phyloP scores from a whole-genome alignment of 169 alveolate species.

The Plasmodium falciparum region DNA sequence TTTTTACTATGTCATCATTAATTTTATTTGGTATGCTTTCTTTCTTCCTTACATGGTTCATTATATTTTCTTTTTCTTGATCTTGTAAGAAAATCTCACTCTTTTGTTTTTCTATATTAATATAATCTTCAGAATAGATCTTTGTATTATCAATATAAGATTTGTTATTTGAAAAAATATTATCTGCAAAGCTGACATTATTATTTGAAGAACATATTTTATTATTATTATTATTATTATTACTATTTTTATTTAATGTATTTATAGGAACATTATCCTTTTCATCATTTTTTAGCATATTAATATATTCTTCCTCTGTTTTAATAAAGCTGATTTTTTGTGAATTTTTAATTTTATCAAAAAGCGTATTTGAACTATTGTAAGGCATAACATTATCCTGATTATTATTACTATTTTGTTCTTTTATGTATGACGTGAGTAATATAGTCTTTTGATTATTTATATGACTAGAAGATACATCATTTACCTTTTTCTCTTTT shows the following conservation, averaged over 20 bases:
- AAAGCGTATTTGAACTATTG: too few relatives aligned
- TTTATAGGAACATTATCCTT: neutral
- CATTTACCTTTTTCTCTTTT: neutral
- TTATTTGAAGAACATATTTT: neutral
- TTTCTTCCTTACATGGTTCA: too few relatives aligned
- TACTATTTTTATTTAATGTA: neutral
- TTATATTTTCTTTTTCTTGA: too few relatives aligned
- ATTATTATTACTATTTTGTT: neutral
- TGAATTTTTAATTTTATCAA: slow-evolving; percentile 12
- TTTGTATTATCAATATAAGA: slow-evolving; percentile 54
- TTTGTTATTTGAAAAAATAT: slow-evolving; percentile 1
- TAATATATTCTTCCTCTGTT: slow-evolving; percentile 39
- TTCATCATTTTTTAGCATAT: slow-evolving; percentile 7
- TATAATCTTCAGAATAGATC: neutral
- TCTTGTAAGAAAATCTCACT: too few relatives aligned
- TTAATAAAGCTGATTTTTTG: slow-evolving; percentile 56
- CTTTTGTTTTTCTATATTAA: too few relatives aligned
- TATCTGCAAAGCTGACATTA: slow-evolving; percentile 67
- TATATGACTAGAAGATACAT: neutral
- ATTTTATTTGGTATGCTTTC: too few relatives aligned
- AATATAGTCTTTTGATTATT: neutral
- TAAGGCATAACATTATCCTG: too few relatives aligned
- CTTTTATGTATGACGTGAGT: too few relatives aligned
- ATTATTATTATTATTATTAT: neutral
- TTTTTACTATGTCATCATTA: too few relatives aligned